phyloP scores from a whole-genome alignment of 129 eudicot species.

The Artemisia annua region DNA sequence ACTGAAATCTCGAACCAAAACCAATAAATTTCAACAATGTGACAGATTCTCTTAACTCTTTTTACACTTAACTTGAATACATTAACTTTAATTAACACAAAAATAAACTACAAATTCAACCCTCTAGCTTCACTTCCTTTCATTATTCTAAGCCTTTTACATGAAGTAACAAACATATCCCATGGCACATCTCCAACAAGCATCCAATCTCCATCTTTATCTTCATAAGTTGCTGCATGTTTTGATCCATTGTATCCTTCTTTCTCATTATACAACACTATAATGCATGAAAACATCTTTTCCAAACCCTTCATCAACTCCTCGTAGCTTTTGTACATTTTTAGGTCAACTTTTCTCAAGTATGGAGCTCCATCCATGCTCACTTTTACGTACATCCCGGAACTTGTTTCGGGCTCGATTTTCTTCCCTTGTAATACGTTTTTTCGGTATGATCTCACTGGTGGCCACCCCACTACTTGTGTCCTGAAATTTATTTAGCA shows the following conservation, averaged over 20 bases:
- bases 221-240: constrained; percentile 77
- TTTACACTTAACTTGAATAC: too few species aligned
- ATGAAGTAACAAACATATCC: constrained; percentile 77
- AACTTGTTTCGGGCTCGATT: constrained; percentile 38
- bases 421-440: constrained; percentile 53
- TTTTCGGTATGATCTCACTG: constrained; percentile 75
- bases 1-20: too few species aligned
- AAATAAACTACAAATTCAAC: constrained; percentile 28
- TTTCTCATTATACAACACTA: constrained; percentile 59
- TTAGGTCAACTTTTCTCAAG: constrained; percentile 80
- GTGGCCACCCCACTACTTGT: constrained; percentile 96
- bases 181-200: constrained; percentile 93
- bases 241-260: constrained; percentile 72
- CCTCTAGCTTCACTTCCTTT: constrained; percentile 82
- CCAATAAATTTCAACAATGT: too few species aligned
- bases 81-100: constrained; percentile 2
- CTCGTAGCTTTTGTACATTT: constrained; percentile 59
- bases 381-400: constrained; percentile 72
- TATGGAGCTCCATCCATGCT: constrained; percentile 98
- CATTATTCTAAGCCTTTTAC: constrained; percentile 84
- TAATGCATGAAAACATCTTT: constrained; percentile 67
- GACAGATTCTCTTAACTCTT: too few species aligned
- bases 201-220: constrained; percentile 97
- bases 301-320: constrained; percentile 64
- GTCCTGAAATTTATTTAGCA: constrained; percentile 43